phyloP scores from a whole-genome alignment of 1,284 basidiomycete species.

The Prillingera fragicola region DNA sequence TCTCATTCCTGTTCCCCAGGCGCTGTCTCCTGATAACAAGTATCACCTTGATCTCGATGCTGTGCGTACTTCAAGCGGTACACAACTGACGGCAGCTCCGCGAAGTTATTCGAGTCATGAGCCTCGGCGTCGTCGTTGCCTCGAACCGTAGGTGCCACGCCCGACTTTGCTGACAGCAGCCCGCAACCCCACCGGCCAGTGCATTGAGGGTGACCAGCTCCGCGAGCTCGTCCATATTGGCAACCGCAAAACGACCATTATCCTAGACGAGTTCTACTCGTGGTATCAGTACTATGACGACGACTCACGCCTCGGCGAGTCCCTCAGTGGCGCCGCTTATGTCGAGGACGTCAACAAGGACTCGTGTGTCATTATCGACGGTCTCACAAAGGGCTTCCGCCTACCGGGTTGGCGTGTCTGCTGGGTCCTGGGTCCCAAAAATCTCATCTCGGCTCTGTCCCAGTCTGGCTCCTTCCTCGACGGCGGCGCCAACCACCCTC shows the following conservation, averaged over 20 bases:
- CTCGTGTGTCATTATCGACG: slow-evolving; percentile 78
- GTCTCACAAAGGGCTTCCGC: slow-evolving; percentile 74
- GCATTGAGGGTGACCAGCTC: slow-evolving; percentile 67
- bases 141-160: no score
- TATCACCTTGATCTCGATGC: slow-evolving; percentile 68
- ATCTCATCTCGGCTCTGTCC: slow-evolving; percentile 74
- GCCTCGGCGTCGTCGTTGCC: slow-evolving; percentile 72
- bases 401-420: slow-evolving; percentile 89
- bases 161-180: slow-evolving; percentile 9
- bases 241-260: slow-evolving; percentile 64
- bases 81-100: slow-evolving; percentile 34
- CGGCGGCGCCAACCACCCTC: slow-evolving; percentile 78
- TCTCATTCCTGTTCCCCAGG: slow-evolving; percentile 81
- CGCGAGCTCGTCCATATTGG: slow-evolving; percentile 66
- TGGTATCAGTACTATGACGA: slow-evolving; percentile 75
- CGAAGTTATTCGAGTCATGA: slow-evolving; percentile 72
- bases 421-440: slow-evolving; percentile 94
- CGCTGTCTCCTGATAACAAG: slow-evolving; percentile 50
- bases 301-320: slow-evolving; percentile 66
- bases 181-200: slow-evolving; percentile 66
- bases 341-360: slow-evolving; percentile 82
- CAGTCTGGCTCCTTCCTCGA: slow-evolving; percentile 85
- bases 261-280: slow-evolving; percentile 72
- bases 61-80: slow-evolving; percentile 12
- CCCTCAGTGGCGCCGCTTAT: slow-evolving; percentile 74